Evolutionary conservation across 83 land plant species (phyloP).

Genomic region (Thuja plicata): DNA sequence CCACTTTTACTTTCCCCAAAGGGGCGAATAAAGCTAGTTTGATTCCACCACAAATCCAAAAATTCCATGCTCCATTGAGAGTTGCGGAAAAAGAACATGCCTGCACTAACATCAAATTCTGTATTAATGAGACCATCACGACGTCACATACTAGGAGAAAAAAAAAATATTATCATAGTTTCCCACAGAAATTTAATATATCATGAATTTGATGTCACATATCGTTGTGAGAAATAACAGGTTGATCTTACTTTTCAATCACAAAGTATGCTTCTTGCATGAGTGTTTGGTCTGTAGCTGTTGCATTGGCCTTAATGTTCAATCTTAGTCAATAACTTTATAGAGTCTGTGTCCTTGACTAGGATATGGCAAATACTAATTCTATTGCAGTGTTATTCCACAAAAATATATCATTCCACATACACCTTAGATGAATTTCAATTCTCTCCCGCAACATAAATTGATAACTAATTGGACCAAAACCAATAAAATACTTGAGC

Average conservation of each 20-base stretch:
- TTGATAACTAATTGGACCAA: neutral
- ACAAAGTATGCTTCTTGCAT: neutral
- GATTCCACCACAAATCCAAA: conserved; percentile 75
- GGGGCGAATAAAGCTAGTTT: conserved; percentile 49
- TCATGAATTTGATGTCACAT: neutral
- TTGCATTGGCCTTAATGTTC: neutral
- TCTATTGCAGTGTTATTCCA: neutral
- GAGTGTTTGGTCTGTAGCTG: neutral
- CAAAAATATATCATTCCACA: neutral
- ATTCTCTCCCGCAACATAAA: neutral
- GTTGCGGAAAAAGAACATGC: conserved; percentile 71
- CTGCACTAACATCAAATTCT: conserved; percentile 23
- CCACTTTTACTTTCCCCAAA: conserved; percentile 73
- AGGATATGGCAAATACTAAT: neutral
- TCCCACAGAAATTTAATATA: neutral
- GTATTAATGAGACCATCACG: neutral
- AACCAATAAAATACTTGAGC: neutral
- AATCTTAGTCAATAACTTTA: neutral
- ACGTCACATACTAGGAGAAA: neutral
- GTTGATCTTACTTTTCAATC: neutral
- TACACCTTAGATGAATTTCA: neutral
- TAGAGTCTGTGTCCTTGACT: neutral
- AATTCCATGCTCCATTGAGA: conserved; percentile 66
- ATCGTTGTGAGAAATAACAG: neutral
- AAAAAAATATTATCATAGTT: neutral